Percentiles rank a stretch among this genome's conserved stretches.
These are phyloP conservation scores for Vinca minor DNA, from an alignment of 257 asterid genomes.

Conservation along the genomic window DNA sequence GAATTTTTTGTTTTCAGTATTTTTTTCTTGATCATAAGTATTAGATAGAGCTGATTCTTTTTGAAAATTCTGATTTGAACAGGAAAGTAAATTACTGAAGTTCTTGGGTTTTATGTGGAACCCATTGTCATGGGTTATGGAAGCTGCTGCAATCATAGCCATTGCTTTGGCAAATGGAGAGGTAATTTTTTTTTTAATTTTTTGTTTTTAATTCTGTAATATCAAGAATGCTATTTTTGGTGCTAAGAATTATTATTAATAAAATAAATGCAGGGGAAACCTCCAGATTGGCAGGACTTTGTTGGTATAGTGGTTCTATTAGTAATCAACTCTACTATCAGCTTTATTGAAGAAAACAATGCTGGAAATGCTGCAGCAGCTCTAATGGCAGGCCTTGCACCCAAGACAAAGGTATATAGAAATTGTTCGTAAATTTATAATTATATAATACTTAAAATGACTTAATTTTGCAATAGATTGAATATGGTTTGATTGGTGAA, in stretches of 20 bases:
- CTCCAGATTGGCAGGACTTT: conserved; percentile 53
- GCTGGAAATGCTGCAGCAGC: conserved; percentile 87
- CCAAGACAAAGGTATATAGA: conserved; percentile 65
- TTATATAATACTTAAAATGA: no score
- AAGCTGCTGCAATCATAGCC: conserved; percentile 67
- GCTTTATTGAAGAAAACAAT: conserved; percentile 62
- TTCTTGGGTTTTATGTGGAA: conserved; percentile 83
- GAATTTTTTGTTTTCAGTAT: not conserved
- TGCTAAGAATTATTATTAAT: no score
- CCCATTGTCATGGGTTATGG: conserved; percentile 79
- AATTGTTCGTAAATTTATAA: not conserved
- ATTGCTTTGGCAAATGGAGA: conserved; percentile 58
- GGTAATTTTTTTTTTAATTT: no score
- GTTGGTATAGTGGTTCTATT: conserved; percentile 47
- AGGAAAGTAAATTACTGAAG: conserved; percentile 60
- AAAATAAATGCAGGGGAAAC: conserved; percentile 37
- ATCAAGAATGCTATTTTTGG: no score
- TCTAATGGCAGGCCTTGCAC: conserved; percentile 71
- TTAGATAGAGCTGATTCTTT: not conserved
- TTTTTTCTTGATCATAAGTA: not conserved
- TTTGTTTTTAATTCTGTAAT: no score
- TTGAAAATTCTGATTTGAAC: conserved; percentile 12
- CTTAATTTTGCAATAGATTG: not conserved
- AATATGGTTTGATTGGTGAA: no score
- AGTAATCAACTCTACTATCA: conserved; percentile 54